A percentile compares a stretch with the other conserved stretches of the same genome.
Evolutionary conservation across 768 basidiomycete species (phyloP).

Genomic region (Thelephora ganbajun): DNA sequence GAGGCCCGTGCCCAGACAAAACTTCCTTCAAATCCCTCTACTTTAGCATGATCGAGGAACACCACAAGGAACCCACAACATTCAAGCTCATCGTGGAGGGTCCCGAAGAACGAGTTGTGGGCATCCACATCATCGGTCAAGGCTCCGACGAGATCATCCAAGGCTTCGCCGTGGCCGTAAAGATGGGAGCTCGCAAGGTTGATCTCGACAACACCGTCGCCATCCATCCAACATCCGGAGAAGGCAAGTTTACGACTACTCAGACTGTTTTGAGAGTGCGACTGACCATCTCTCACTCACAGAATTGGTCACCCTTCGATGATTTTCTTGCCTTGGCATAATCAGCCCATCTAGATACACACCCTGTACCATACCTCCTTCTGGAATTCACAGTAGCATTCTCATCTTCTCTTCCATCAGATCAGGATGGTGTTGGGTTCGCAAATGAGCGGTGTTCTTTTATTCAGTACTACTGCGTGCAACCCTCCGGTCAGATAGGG

Average conservation of each 20-base stretch:
- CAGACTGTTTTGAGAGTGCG: background rate
- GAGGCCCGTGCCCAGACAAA: conserved; percentile 39
- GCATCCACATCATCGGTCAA: conserved; percentile 81
- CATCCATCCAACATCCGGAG: conserved; percentile 80
- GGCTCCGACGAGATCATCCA: conserved; percentile 94
- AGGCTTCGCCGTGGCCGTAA: conserved; percentile 94
- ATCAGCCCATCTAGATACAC: too few species aligned
- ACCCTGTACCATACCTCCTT: too few species aligned
- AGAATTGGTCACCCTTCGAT: conserved; percentile 46
- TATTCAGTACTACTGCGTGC: too few species aligned
- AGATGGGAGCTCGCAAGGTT: conserved; percentile 81
- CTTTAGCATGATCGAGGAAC: conserved; percentile 81
- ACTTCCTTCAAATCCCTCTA: conserved; percentile 75
- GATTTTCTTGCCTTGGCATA: too few species aligned
- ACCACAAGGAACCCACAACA: conserved; percentile 89
- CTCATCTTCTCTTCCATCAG: too few species aligned
- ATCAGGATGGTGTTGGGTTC: too few species aligned
- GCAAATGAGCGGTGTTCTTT: too few species aligned
- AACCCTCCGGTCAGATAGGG: too few species aligned
- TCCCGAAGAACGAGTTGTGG: conserved; percentile 90
- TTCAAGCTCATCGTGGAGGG: conserved; percentile 87
- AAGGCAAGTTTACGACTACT: conserved; percentile 35
- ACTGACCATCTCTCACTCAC: conserved; percentile 10
- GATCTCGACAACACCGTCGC: conserved; percentile 84
- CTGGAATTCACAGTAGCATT: too few species aligned